phyloP scores from a whole-genome alignment of 2,329 filamentous ascomycete species.

The Sphaerulina musiva region DNA sequence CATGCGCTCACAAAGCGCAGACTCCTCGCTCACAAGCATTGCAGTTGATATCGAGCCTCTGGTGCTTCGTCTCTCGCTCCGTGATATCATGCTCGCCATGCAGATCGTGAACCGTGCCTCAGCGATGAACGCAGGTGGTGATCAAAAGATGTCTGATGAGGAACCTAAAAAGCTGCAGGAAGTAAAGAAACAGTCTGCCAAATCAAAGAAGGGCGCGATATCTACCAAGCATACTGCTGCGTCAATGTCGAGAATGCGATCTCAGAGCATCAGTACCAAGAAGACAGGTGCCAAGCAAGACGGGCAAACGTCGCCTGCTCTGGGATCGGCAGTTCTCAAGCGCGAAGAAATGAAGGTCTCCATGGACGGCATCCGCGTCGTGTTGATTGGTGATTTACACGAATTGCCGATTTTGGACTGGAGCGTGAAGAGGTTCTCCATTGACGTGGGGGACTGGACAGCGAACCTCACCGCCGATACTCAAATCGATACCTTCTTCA shows the following conservation, averaged over 20 bases:
- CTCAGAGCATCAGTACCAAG: conserved; percentile 43
- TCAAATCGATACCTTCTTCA: conserved; percentile 87
- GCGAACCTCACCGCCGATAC: conserved; percentile 79
- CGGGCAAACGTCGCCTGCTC: conserved; percentile 32
- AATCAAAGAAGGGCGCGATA: conserved; percentile 30
- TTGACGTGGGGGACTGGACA: conserved; percentile 86
- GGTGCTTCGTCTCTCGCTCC: conserved; percentile 79
- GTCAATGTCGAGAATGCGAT: conserved; percentile 39
- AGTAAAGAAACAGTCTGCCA: conserved; percentile 37
- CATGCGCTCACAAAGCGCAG: conserved; percentile 54
- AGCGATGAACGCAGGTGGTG: conserved; percentile 61
- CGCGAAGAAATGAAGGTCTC: conserved; percentile 78
- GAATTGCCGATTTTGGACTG: conserved; percentile 92
- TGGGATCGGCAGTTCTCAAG: conserved; percentile 51
- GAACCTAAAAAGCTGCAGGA: conserved; percentile 52
- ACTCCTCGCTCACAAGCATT: conserved; percentile 64
- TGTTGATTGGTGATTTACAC: conserved; percentile 91
- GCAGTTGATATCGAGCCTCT: conserved; percentile 84
- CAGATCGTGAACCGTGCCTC: conserved; percentile 89
- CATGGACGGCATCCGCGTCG: conserved; percentile 81
- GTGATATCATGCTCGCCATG: conserved; percentile 88
- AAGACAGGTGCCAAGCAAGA: conserved; percentile 47
- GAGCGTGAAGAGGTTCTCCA: conserved; percentile 82
- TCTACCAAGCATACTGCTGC: conserved; percentile 45
- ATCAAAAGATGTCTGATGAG: conserved; percentile 46